Evolutionary conservation across 352 stramenopile species (phyloP), one percentile per base, ranked within the genome.

Genomic region (Phytopythium vexans): DNA sequence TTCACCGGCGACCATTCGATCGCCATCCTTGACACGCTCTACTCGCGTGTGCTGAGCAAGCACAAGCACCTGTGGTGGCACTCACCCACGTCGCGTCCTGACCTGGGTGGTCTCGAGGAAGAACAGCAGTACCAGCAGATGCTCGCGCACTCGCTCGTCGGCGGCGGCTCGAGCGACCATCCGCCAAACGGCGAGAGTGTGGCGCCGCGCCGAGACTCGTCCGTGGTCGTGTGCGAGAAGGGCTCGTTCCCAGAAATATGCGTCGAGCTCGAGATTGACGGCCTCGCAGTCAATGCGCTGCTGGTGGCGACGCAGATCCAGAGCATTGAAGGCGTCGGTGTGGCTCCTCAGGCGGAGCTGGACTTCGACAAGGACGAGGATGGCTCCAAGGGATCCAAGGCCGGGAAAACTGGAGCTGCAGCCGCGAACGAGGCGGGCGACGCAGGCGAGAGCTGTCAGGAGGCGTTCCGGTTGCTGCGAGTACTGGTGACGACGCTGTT

Each of bases 41-140:
- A 98, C 61, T 88, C 77, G 9, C 82, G 97, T 16, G 81, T 96
- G 21, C 72, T 99, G 43, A 67, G 67, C 39, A 95, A 96, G 61
- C 94, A 97, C 69, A 90, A 97, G 54, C 92, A 98, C 58, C 33
- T 99, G 14, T 94, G 97, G 62, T 99, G 97, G 97, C 95, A 97
- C 38, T 98, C 90, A 34, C 69, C 81, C 7, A 79, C 83, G 12
- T 89, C 89, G 9, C 55, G 81, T 9, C 95, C 95, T 3, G 95
- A 98, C 69, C 66, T 99, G 11, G 95, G 95, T 41, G 80, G 83
- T 0, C 71, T 76, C 16, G 78, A 94, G 53, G 88, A 82, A 60
- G 92, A 95, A 65, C 82, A 97, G 46, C 80, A 97, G 45, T 91
- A 96, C 54, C 84, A 88, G 21, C 64, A 81, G 33, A 48, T 86